Base-by-base conservation (phyloP, 2,329 filamentous ascomycete genomes). In the Ploettnerulaceae sp. region DNA sequence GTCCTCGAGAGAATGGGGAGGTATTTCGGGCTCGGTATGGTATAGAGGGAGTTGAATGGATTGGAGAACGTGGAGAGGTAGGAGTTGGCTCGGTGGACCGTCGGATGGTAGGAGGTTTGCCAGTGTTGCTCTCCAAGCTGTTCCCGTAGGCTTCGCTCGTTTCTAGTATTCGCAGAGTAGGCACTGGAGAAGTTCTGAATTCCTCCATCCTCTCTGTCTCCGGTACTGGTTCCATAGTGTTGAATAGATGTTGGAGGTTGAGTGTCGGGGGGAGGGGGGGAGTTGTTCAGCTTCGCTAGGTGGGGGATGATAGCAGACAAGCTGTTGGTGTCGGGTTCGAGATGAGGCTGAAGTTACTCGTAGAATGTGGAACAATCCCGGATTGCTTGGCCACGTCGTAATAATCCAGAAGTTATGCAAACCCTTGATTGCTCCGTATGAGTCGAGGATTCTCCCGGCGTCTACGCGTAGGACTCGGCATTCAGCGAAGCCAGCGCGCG, bases 171-270 rank as follows among this genome's bases (percentile, higher is more conserved):
- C 75, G 73, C 34, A 80, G 64, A 22, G 69, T 71, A 29, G 77
- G 75, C 28, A 80, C 67, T 55, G 77, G 77, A 42, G 76, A 74
- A 45, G 77, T 67, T 52, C 72, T 75, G 61, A 83, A 84, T 63
- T 78, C 77, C 70, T 82, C 79, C 74, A 84, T 79, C 54, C 78
- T 73, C 70, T 83, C 77, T 39, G 79, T 81, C 69, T 84, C 80
- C 56, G 80, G 80, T 60, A 84, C 80, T 48, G 79, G 77, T 66
- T 84, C 80, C 80, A 84, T 84, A 57, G 20, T 47, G 36, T n/a
- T n/a, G n/a, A n/a, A n/a, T n/a, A n/a, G n/a, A n/a, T n/a, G n/a
- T n/a, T n/a, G n/a, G n/a, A n/a, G n/a, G n/a, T n/a, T n/a, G n/a
- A n/a, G n/a, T n/a, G n/a, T n/a, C n/a, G n/a, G n/a, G n/a, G n/a